Percentiles rank a stretch among this genome's conserved stretches.
These are phyloP conservation scores for Eustoma russellianum DNA, from an alignment of 257 asterid species.

Conservation along the genomic window DNA sequence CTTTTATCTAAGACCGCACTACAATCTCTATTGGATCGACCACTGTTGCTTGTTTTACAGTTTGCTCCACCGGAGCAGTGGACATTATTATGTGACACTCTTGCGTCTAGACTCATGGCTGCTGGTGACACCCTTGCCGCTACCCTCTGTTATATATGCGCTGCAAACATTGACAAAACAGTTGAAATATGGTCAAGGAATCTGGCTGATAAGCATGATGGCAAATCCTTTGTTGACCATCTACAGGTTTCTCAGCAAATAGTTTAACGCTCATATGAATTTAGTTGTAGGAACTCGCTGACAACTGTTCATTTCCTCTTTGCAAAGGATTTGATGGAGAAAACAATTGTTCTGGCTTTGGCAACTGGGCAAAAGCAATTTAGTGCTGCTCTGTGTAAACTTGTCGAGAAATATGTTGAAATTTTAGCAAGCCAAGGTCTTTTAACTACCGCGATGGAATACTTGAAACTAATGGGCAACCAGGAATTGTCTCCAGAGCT, in stretches of 20 bases:
- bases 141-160: slow-evolving; percentile 80
- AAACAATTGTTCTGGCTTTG: slow-evolving; percentile 84
- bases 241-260: slow-evolving; percentile 53
- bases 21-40: background rate
- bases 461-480: slow-evolving; percentile 77
- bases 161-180: slow-evolving; percentile 91
- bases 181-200: slow-evolving; percentile 89
- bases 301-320: slow-evolving; percentile 12
- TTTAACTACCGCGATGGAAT: slow-evolving; percentile 85
- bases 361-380: slow-evolving; percentile 85
- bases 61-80: slow-evolving; percentile 84
- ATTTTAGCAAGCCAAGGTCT: slow-evolving; percentile 96
- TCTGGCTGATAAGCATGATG: slow-evolving; percentile 55
- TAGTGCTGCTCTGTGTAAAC: slow-evolving; percentile 76
- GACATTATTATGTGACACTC: slow-evolving; percentile 70
- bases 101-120: slow-evolving; percentile 83
- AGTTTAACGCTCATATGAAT: slow-evolving; percentile 6
- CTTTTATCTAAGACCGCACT: too few relatives aligned
- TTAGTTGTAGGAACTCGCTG: slow-evolving; percentile 10
- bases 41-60: slow-evolving; percentile 29
- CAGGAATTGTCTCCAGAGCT: slow-evolving; percentile 89
- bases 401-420: slow-evolving; percentile 95
- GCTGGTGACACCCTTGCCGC: slow-evolving; percentile 80
- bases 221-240: slow-evolving; percentile 72
- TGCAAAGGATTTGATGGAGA: slow-evolving; percentile 89